A percentile compares a stretch with the other conserved stretches of the same genome.
Conservation (phyloP, 2,329 filamentous ascomycete genomes). For the Fusarium heterosporum region DNA sequence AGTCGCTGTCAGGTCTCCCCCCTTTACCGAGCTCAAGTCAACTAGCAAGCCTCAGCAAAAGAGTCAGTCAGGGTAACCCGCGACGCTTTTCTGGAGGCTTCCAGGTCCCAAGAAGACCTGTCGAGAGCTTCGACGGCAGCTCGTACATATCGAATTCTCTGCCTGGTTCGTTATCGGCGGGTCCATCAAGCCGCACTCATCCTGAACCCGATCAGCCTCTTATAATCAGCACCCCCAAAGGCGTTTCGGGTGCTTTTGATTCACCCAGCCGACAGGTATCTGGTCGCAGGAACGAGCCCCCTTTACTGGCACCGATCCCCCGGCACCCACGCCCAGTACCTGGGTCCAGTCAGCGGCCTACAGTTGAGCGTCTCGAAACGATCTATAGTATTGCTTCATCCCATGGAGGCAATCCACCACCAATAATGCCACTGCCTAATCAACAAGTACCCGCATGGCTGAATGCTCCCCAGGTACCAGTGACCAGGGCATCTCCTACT, state of each 20-base stretch:
- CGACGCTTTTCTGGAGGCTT: constrained; percentile 59
- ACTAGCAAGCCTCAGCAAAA: constrained; percentile 53
- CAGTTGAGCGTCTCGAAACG: constrained; percentile 66
- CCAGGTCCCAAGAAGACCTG: constrained; percentile 55
- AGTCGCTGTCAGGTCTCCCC: constrained; percentile 53
- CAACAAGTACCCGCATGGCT: constrained; percentile 51
- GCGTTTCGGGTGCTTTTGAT: constrained; percentile 66
- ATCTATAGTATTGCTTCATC: constrained; percentile 59
- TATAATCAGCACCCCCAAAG: constrained; percentile 70
- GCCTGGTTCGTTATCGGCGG: constrained; percentile 39
- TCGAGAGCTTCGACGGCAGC: constrained; percentile 51
- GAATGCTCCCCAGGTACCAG: constrained; percentile 51
- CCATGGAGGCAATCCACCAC: constrained; percentile 28
- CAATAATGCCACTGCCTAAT: constrained; percentile 19
- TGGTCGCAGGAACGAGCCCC: constrained; percentile 55
- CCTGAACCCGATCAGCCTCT: constrained; percentile 62
- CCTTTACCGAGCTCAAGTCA: constrained; percentile 56
- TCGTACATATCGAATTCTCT: constrained; percentile 30
- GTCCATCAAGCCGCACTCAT: constrained; percentile 17
- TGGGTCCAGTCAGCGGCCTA: constrained; percentile 54
- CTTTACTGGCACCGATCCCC: constrained; percentile 65
- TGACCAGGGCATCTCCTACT: constrained; percentile 55
- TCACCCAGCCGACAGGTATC: constrained; percentile 52
- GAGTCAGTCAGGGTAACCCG: constrained; percentile 54
- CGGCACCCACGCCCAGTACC: constrained; percentile 60